A percentile compares a stretch with the other conserved stretches of the same genome.
phyloP scores from a whole-genome alignment of 2,329 filamentous ascomycete genomes.

The Hortaea sp. region DNA sequence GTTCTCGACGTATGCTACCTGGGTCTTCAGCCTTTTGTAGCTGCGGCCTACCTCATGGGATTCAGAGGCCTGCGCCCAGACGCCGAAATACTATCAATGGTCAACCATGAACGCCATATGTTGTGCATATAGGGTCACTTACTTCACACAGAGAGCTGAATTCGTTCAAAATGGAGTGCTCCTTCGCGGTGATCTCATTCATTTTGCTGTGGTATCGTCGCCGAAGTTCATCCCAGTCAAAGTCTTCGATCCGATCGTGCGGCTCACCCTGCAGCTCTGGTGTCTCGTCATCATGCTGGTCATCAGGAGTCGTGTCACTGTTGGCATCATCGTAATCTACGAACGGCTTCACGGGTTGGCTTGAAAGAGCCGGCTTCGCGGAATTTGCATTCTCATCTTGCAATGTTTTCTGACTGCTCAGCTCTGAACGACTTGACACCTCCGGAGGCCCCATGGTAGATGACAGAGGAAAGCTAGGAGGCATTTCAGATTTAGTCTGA shows the following conservation, averaged over 20 bases:
- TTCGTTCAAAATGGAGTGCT: slow-evolving; percentile 38
- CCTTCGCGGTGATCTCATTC: slow-evolving; percentile 50
- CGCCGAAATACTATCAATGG: slow-evolving; percentile 56
- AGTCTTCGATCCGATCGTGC: slow-evolving; percentile 38
- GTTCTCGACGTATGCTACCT: slow-evolving; percentile 64
- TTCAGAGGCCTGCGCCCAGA: slow-evolving; percentile 67
- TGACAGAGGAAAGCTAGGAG: not conserved
- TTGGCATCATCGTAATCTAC: not conserved
- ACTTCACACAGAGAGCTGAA: slow-evolving; percentile 49
- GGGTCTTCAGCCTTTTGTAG: slow-evolving; percentile 70
- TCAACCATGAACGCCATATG: slow-evolving; percentile 2
- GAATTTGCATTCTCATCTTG: not conserved
- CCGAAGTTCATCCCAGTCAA: slow-evolving; percentile 73
- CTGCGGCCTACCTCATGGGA: slow-evolving; percentile 67
- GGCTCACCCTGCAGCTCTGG: slow-evolving; percentile 14
- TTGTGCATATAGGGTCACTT: slow-evolving; percentile 9
- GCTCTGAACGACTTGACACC: not conserved
- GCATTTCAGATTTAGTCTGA: not conserved
- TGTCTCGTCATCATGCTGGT: slow-evolving; percentile 1
- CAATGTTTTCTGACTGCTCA: not conserved
- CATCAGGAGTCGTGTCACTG: slow-evolving; percentile 4
- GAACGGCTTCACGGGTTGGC: not conserved
- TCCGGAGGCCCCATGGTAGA: not conserved
- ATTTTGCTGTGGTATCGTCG: slow-evolving; percentile 58
- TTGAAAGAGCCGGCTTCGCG: not conserved